phyloP scores from a whole-genome alignment of 805 yeast species.

The Starmerella davenportii region DNA sequence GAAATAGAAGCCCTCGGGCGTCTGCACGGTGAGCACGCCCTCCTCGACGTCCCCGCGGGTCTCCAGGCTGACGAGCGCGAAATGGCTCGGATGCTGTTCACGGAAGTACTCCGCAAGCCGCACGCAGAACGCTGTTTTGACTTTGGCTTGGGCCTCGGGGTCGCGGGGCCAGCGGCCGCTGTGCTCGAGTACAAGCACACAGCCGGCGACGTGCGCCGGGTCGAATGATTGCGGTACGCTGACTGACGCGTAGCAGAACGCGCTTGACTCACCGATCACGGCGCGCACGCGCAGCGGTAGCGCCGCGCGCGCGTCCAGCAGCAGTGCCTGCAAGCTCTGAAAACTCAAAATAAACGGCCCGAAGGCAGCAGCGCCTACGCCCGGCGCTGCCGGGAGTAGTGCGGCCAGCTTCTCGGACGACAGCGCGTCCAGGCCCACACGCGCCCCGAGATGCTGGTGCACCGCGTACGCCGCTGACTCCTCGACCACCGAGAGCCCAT shows the following conservation, averaged over 20 bases:
- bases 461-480: slow-evolving; percentile 48
- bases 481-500: slow-evolving; percentile 40
- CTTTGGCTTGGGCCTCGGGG: slow-evolving; percentile 60
- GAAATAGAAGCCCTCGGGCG: slow-evolving; percentile 86
- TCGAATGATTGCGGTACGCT: slow-evolving; percentile 43
- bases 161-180: slow-evolving; percentile 96
- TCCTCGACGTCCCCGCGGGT: slow-evolving; percentile 12
- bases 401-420: neutral
- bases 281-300: slow-evolving; percentile 59
- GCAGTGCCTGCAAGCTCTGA: slow-evolving; percentile 32
- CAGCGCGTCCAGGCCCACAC: neutral
- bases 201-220: slow-evolving; percentile 39
- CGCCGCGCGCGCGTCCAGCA: slow-evolving; percentile 29
- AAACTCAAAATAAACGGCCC: slow-evolving; percentile 27
- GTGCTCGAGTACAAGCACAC: slow-evolving; percentile 70
- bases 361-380: slow-evolving; percentile 10
- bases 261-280: slow-evolving; percentile 54
- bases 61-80: slow-evolving; percentile 36
- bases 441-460: slow-evolving; percentile 37
- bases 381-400: neutral
- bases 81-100: slow-evolving; percentile 34
- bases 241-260: slow-evolving; percentile 57
- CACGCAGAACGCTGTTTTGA: slow-evolving; percentile 75
- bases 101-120: slow-evolving; percentile 38
- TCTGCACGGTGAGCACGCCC: slow-evolving; percentile 30